These are phyloP conservation scores for Exophiala lecanii-corni DNA, from an alignment of 2,329 filamentous ascomycete species.

Conservation along the genomic window DNA sequence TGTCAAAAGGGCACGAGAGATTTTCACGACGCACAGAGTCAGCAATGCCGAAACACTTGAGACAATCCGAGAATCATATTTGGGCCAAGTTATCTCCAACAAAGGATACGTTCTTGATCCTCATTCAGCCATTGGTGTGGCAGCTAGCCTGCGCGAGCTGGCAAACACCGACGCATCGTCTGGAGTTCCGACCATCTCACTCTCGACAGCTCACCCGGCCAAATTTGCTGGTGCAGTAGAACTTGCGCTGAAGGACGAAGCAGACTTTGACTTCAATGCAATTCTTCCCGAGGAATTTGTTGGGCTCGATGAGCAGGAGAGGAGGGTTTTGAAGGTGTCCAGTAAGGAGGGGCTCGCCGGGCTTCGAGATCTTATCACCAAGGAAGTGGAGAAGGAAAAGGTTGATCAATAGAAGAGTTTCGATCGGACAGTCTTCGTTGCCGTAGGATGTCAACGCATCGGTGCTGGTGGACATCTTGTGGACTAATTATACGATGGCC, in stretches of 20 bases:
- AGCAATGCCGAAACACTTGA: slow-evolving; percentile 62
- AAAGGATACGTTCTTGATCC: slow-evolving; percentile 83
- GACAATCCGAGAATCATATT: slow-evolving; percentile 58
- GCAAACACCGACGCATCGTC: slow-evolving; percentile 5
- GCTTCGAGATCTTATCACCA: slow-evolving; percentile 70
- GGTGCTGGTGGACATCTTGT: too few species aligned
- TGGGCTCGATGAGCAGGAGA: slow-evolving; percentile 71
- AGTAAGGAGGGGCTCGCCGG: slow-evolving; percentile 64
- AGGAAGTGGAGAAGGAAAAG: slow-evolving; percentile 56
- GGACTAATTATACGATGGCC: too few species aligned
- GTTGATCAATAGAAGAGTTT: slow-evolving; percentile 19
- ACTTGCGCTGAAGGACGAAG: slow-evolving; percentile 64
- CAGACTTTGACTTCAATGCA: slow-evolving; percentile 70
- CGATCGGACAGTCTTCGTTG: too few species aligned
- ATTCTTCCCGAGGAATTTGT: slow-evolving; percentile 79
- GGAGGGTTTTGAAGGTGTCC: slow-evolving; percentile 64
- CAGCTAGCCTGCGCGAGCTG: slow-evolving; percentile 68
- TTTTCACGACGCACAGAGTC: slow-evolving; percentile 76
- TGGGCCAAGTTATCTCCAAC: slow-evolving; percentile 36
- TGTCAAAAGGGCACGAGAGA: slow-evolving; percentile 62
- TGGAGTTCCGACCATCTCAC: slow-evolving; percentile 49
- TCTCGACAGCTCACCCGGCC: slow-evolving; percentile 91
- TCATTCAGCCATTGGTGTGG: slow-evolving; percentile 82
- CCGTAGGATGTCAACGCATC: too few species aligned
- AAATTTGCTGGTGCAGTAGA: slow-evolving; percentile 89